A percentile compares a stretch with the other conserved stretches of the same genome.
Evolutionary conservation across 106 monocot species (phyloP).

Genomic region (Cymbidium sinense): DNA sequence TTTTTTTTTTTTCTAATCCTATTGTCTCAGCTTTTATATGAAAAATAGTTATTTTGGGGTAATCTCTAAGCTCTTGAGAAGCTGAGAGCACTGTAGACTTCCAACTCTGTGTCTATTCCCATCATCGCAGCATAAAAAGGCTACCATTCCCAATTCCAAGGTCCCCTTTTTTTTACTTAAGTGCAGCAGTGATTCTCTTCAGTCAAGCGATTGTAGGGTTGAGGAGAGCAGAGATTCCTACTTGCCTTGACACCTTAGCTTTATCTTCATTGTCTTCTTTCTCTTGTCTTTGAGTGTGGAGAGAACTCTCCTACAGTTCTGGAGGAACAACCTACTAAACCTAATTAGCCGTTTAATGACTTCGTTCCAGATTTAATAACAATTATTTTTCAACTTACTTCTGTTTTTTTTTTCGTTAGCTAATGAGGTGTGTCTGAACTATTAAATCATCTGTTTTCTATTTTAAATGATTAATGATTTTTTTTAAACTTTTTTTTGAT

Average conservation of each 20-base stretch:
- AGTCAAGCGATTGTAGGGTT: background rate
- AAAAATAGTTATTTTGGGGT: background rate
- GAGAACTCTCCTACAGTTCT: constrained; percentile 2
- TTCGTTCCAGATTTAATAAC: no score
- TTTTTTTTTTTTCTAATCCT: background rate
- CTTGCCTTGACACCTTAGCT: background rate
- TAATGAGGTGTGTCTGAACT: no score
- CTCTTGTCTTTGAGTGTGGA: background rate
- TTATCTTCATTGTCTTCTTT: background rate
- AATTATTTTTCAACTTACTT: no score
- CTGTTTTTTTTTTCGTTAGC: no score
- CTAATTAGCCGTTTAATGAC: background rate
- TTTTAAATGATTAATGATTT: no score
- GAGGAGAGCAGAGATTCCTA: constrained; percentile 6
- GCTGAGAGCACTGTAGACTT: background rate
- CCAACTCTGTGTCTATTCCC: constrained; percentile 1
- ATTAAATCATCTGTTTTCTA: no score
- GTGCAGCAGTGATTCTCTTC: constrained; percentile 4
- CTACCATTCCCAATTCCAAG: background rate
- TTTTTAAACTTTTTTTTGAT: no score
- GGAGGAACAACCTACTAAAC: background rate
- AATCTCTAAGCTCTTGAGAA: background rate
- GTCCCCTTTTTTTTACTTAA: background rate
- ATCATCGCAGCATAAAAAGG: constrained; percentile 3
- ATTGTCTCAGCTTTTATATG: constrained; percentile 1